Conservation (phyloP, 2,329 filamentous ascomycete species). For the Colletotrichum sp. region DNA sequence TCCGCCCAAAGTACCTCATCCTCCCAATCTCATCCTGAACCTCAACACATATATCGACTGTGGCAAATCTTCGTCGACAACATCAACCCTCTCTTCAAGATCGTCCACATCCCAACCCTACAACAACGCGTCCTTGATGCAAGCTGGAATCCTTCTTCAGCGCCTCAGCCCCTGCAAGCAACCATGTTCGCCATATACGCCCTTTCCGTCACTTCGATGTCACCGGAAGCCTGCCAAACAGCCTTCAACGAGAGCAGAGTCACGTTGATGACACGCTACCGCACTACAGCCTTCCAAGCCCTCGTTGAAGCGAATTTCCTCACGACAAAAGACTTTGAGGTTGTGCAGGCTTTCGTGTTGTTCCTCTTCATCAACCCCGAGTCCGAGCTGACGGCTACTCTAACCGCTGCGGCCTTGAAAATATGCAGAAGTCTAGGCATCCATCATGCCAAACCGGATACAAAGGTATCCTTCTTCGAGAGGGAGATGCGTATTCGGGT, state of each 20-base stretch:
- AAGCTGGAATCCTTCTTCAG: conserved; percentile 25
- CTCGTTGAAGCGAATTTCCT: conserved; percentile 30
- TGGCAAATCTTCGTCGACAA: conserved; percentile 38
- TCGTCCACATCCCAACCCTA: conserved; percentile 35
- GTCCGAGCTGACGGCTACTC: conserved; percentile 28
- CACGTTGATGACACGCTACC: conserved; percentile 25
- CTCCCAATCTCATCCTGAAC: conserved; percentile 31
- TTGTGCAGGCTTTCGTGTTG: conserved; percentile 32
- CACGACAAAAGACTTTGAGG: conserved; percentile 30
- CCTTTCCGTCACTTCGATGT: conserved; percentile 26
- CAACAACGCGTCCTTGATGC: conserved; percentile 34
- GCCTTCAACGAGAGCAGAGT: conserved; percentile 22
- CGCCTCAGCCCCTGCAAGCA: conserved; percentile 25
- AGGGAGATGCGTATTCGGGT: conserved; percentile 31
- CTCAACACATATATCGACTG: conserved; percentile 30
- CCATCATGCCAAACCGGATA: conserved; percentile 16
- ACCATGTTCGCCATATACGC: conserved; percentile 33
- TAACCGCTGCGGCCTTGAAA: conserved; percentile 26
- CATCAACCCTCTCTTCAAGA: conserved; percentile 35
- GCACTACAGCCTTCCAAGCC: conserved; percentile 26
- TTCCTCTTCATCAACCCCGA: conserved; percentile 33
- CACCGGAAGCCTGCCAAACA: conserved; percentile 18
- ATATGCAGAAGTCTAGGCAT: conserved; percentile 31
- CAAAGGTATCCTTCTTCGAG: conserved; percentile 26
- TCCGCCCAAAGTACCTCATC: neutral